phyloP scores from a whole-genome alignment of 306 rosid species.

The Casuarina glauca region DNA sequence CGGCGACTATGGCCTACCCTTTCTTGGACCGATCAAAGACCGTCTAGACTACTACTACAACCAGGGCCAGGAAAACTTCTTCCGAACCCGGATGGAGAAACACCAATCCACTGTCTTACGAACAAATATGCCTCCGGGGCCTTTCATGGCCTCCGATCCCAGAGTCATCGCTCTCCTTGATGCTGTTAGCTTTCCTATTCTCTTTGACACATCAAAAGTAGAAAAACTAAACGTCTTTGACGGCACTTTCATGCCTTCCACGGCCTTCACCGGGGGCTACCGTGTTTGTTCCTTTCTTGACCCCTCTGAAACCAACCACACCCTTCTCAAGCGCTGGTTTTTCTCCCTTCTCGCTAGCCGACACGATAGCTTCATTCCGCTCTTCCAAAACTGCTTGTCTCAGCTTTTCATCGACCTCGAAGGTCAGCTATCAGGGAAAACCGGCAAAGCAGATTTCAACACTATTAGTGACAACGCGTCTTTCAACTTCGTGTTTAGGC shows the following conservation, averaged over 20 bases:
- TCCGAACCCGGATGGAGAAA: neutral
- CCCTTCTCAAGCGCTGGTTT: constrained; percentile 41
- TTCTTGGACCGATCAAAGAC: constrained; percentile 57
- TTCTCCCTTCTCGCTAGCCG: constrained; percentile 26
- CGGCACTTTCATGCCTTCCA: constrained; percentile 85
- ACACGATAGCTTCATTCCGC: constrained; percentile 48
- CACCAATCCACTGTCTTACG: no score
- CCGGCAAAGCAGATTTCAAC: constrained; percentile 26
- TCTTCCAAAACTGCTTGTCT: constrained; percentile 31
- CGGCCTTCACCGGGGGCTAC: constrained; percentile 61
- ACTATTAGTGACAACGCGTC: constrained; percentile 18
- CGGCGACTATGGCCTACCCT: constrained; percentile 57
- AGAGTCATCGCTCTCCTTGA: no score
- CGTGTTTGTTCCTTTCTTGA: constrained; percentile 66
- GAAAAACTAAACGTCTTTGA: constrained; percentile 55
- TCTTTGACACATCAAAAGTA: constrained; percentile 58
- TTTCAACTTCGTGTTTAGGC: constrained; percentile 51
- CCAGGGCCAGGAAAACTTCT: constrained; percentile 63
- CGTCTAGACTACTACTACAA: constrained; percentile 60
- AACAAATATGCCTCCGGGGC: no score
- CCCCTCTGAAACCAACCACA: constrained; percentile 55
- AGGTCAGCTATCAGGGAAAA: no score
- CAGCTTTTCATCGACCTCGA: neutral
- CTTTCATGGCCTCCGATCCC: no score
- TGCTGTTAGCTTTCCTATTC: constrained; percentile 25